A percentile compares a stretch with the other conserved stretches of the same genome.
phyloP scores from a whole-genome alignment of 2,329 filamentous ascomycete species.

The Chaetomium olivaceum region DNA sequence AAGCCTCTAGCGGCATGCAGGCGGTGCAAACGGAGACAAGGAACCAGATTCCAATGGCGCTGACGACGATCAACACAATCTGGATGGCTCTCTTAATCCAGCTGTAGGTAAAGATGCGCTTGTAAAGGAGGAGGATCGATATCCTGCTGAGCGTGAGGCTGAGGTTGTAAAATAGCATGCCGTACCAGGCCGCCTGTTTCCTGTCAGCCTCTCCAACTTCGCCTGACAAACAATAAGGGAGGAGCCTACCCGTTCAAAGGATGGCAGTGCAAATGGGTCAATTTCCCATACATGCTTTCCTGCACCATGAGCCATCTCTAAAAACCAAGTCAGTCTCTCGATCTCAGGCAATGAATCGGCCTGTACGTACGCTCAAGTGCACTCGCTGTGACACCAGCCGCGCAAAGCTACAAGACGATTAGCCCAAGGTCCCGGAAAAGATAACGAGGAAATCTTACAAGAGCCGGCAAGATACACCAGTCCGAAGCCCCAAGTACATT shows the following conservation, averaged over 20 bases:
- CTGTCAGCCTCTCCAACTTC: background rate
- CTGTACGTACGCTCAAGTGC: slow-evolving; percentile 32
- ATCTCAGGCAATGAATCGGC: background rate
- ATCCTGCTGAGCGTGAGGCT: slow-evolving; percentile 36
- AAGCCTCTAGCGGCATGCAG: slow-evolving; percentile 37
- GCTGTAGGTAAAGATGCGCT: slow-evolving; percentile 36
- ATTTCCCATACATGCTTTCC: slow-evolving; percentile 33
- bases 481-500: slow-evolving; percentile 42
- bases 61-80: slow-evolving; percentile 33
- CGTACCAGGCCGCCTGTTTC: slow-evolving; percentile 34
- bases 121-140: slow-evolving; percentile 38
- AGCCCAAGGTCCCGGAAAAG: background rate
- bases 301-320: slow-evolving; percentile 30
- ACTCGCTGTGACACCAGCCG: slow-evolving; percentile 33
- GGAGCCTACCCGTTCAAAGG: slow-evolving; percentile 25
- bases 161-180: slow-evolving; percentile 36
- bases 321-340: background rate
- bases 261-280: slow-evolving; percentile 17
- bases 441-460: slow-evolving; percentile 30
- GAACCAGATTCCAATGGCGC: slow-evolving; percentile 35
- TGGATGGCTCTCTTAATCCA: slow-evolving; percentile 38
- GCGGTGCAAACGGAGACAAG: slow-evolving; percentile 35
- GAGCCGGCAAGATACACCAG: slow-evolving; percentile 41
- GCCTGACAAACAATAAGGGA: no score
- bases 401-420: slow-evolving; percentile 24